Percentiles rank a stretch among this genome's conserved stretches.
These are phyloP conservation scores for Panicum virgatum DNA, from an alignment of 202 grass and related monocot species.

Conservation along the genomic window DNA sequence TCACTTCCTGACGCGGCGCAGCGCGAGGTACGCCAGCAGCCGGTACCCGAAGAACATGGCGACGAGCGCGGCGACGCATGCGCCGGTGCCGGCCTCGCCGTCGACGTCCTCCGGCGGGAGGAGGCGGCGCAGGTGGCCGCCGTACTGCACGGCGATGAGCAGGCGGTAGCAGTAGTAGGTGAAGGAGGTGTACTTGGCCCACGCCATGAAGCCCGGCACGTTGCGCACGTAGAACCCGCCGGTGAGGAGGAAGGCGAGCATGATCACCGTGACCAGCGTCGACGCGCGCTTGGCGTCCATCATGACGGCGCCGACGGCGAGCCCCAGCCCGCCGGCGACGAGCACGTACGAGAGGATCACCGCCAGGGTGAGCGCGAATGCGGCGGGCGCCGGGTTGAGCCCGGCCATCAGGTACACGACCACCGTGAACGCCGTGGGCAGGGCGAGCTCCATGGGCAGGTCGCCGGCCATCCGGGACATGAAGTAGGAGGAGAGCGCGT, in stretches of 20 bases:
- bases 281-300: constrained; percentile 97
- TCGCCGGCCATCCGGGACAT: constrained; percentile 75
- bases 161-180: constrained; percentile 94
- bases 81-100: constrained; percentile 24
- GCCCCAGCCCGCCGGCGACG: constrained; percentile 72
- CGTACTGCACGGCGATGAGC: constrained; percentile 83
- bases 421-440: constrained; percentile 65
- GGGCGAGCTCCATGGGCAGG: constrained; percentile 93
- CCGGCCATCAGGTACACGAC: constrained; percentile 93
- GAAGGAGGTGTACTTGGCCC: constrained; percentile 93
- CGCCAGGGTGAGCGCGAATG: constrained; percentile 70
- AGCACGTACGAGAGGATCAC: constrained; percentile 78
- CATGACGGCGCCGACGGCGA: constrained; percentile 74
- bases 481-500: constrained; percentile 90
- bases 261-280: constrained; percentile 68
- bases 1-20: constrained; percentile 60
- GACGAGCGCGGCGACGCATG: constrained; percentile 49
- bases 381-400: constrained; percentile 52
- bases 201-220: constrained; percentile 74
- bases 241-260: constrained; percentile 91
- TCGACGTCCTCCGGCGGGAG: constrained; percentile 23
- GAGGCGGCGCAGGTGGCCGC: not conserved
- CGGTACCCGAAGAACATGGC: constrained; percentile 84
- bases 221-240: constrained; percentile 87
- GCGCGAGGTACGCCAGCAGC: constrained; percentile 71